These are phyloP conservation scores for Climacium dendroides DNA, from an alignment of 225 moss, liverwort and hornwort genomes.

Conservation along the genomic window DNA sequence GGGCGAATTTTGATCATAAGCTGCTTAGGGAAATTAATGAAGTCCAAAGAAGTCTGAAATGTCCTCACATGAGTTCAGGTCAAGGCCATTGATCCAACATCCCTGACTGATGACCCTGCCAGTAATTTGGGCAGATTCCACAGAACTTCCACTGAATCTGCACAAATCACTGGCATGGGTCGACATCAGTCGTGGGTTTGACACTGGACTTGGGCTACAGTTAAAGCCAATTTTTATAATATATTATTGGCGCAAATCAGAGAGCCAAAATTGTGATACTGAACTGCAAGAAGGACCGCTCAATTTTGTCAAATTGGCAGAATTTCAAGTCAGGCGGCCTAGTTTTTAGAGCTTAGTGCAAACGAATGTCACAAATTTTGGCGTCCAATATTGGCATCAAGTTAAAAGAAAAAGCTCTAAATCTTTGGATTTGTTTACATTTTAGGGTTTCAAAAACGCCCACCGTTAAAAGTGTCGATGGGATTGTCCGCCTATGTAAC, in stretches of 20 bases:
- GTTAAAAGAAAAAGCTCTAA: neutral
- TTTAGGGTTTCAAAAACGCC: neutral
- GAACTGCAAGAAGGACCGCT: neutral
- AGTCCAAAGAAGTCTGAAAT: neutral
- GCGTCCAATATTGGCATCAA: no score
- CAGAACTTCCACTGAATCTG: slow-evolving; percentile 3
- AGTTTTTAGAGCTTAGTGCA: neutral
- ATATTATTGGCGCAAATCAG: neutral
- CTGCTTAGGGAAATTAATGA: neutral
- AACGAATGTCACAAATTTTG: neutral
- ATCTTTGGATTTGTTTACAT: no score
- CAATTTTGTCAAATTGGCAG: neutral
- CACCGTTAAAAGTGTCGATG: neutral
- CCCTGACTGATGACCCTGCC: neutral
- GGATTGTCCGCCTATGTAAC: neutral
- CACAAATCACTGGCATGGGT: slow-evolving; percentile 6
- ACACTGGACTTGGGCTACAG: neutral
- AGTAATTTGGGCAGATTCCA: slow-evolving; percentile 14
- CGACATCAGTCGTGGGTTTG: neutral
- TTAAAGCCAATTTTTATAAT: neutral
- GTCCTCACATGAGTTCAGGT: neutral
- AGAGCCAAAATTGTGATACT: neutral
- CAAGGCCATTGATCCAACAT: neutral
- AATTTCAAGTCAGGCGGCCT: neutral
- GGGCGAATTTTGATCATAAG: neutral